phyloP scores from a whole-genome alignment of 2,329 filamentous ascomycete species.

The Dryadomyces quercus-mongolicae region DNA sequence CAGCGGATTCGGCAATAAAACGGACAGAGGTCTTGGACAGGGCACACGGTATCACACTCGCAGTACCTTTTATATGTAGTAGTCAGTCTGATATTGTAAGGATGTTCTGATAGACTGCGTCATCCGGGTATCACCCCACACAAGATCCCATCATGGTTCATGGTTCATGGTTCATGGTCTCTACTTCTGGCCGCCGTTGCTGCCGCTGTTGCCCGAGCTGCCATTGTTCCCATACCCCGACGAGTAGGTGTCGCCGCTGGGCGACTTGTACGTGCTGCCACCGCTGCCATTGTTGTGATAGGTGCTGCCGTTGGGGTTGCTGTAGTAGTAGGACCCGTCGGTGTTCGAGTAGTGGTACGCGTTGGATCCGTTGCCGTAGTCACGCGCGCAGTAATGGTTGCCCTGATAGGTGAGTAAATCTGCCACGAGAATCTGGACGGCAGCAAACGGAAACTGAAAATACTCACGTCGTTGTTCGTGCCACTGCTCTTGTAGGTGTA shows the following conservation, averaged over 20 bases:
- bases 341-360: conserved; percentile 59
- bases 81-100: too few species aligned
- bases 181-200: conserved; percentile 1
- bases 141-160: too few species aligned
- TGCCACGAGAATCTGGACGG: too few species aligned
- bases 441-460: not conserved
- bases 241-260: conserved; percentile 25
- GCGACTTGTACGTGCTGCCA: conserved; percentile 45
- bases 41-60: too few species aligned
- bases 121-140: too few species aligned
- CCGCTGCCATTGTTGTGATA: conserved; percentile 55
- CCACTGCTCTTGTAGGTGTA: conserved; percentile 39
- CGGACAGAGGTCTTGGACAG: too few species aligned
- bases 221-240: not conserved
- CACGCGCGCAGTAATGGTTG: conserved; percentile 55
- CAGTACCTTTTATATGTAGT: too few species aligned
- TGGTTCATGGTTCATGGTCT: too few species aligned
- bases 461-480: conserved; percentile 51
- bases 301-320: conserved; percentile 54
- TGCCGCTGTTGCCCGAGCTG: conserved; percentile 13
- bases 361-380: conserved; percentile 51
- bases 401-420: conserved; percentile 36
- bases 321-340: conserved; percentile 62
- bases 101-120: too few species aligned
- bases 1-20: too few species aligned